phyloP scores from a whole-genome alignment of 306 rosid genomes.

The Elaeagnus macrophylla region DNA sequence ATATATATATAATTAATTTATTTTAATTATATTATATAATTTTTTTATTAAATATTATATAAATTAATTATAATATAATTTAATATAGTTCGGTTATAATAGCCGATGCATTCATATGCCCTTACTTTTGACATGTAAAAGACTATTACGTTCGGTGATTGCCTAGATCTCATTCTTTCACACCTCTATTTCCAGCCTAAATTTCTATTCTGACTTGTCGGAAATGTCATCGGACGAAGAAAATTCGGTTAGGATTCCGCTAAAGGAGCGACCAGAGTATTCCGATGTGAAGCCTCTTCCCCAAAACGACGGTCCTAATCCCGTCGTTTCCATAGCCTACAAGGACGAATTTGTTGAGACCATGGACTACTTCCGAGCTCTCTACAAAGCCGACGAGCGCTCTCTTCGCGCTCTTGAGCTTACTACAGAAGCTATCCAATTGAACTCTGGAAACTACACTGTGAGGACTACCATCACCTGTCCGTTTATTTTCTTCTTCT shows the following conservation, averaged over 20 bases:
- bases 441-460: constrained; percentile 78
- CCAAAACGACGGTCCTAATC: constrained; percentile 75
- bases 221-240: constrained; percentile 3
- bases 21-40: no score
- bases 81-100: no score
- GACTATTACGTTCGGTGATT: no score
- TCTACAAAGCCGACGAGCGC: constrained; percentile 60
- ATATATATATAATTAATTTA: no score
- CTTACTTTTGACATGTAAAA: no score
- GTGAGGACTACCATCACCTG: constrained; percentile 17
- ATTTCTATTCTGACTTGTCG: no score
- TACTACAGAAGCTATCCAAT: constrained; percentile 51
- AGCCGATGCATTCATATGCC: no score
- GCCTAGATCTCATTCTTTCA: no score
- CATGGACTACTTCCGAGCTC: constrained; percentile 85
- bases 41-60: no score
- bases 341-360: constrained; percentile 56
- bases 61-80: no score
- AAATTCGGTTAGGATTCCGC: constrained; percentile 21
- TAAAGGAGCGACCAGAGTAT: constrained; percentile 54
- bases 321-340: constrained; percentile 76
- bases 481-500: not conserved
- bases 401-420: constrained; percentile 73
- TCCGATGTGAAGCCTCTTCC: constrained; percentile 61
- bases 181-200: no score